phyloP scores from a whole-genome alignment of 1,284 basidiomycete genomes.

The Ganoderma lingzhi region DNA sequence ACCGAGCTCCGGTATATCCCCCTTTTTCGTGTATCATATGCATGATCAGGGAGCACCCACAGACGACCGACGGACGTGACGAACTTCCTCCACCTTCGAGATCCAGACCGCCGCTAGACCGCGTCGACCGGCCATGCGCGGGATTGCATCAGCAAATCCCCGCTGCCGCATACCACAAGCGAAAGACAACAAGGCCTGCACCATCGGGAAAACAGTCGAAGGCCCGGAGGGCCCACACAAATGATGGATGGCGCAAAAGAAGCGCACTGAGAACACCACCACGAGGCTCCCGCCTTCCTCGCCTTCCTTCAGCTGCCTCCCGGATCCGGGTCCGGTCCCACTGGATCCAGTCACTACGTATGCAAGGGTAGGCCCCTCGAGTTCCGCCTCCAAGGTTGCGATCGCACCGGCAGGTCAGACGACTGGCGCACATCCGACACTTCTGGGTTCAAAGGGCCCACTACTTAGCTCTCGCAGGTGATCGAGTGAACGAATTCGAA shows the following conservation, averaged over 20 bases:
- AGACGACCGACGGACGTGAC: too few species aligned
- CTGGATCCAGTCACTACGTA: too few species aligned
- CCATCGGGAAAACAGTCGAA: neutral
- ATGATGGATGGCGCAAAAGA: conserved; percentile 6
- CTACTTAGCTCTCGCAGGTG: neutral
- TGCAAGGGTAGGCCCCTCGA: too few species aligned
- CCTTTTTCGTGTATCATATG: neutral
- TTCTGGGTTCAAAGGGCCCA: neutral
- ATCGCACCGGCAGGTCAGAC: too few species aligned
- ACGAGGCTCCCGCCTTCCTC: conserved; percentile 1
- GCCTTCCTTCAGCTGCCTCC: neutral
- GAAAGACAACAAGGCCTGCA: neutral
- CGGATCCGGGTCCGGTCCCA: neutral
- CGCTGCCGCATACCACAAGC: neutral
- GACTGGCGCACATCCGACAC: neutral
- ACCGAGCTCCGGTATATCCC: neutral
- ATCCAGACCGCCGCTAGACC: neutral
- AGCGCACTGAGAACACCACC: neutral
- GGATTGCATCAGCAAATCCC: neutral
- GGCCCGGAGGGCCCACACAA: neutral
- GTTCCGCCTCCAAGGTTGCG: neutral
- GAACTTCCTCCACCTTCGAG: too few species aligned
- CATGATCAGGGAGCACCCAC: too few species aligned
- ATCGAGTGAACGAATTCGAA: neutral
- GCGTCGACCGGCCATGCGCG: neutral